These are phyloP conservation scores for Neocallimastix lanati DNA, from an alignment of 192 early-diverging fungal genomes.

Conservation along the genomic window DNA sequence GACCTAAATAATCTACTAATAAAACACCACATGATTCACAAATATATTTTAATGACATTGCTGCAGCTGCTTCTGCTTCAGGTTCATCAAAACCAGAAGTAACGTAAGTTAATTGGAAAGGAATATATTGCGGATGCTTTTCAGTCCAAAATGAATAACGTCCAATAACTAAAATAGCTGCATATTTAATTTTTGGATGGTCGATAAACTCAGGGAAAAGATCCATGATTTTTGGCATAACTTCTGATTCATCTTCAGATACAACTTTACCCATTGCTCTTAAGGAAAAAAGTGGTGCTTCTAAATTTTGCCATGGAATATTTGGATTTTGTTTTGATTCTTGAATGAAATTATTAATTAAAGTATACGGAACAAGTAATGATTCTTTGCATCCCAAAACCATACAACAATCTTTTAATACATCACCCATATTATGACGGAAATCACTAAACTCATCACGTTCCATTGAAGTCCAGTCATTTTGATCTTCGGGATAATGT, in stretches of 20 bases:
- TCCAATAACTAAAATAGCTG: conserved; percentile 88
- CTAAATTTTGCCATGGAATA: conserved; percentile 74
- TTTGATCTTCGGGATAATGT: conserved; percentile 58
- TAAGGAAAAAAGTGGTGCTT: conserved; percentile 84
- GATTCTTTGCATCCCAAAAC: conserved; percentile 62
- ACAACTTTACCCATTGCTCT: conserved; percentile 84
- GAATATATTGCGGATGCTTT: conserved; percentile 69
- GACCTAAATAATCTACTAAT: conserved; percentile 56
- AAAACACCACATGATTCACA: conserved; percentile 80
- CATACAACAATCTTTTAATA: conserved; percentile 81
- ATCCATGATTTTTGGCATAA: conserved; percentile 84
- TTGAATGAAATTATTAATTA: conserved; percentile 20
- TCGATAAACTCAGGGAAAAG: conserved; percentile 64
- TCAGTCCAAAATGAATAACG: conserved; percentile 87
- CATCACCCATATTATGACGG: conserved; percentile 89
- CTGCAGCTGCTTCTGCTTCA: conserved; percentile 61
- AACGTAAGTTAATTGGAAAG: conserved; percentile 81
- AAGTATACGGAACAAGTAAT: conserved; percentile 38
- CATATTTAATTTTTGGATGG: conserved; percentile 89
- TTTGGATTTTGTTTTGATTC: conserved; percentile 13
- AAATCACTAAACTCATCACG: conserved; percentile 96
- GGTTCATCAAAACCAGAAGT: conserved; percentile 59
- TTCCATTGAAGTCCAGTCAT: conserved; percentile 57
- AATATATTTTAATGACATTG: conserved; percentile 70
- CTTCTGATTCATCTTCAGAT: conserved; percentile 39